Evolutionary conservation across 768 basidiomycete genomes (phyloP), one percentile per base, ranked within the genome.

Genomic region (Saitozyma podzolica): DNA sequence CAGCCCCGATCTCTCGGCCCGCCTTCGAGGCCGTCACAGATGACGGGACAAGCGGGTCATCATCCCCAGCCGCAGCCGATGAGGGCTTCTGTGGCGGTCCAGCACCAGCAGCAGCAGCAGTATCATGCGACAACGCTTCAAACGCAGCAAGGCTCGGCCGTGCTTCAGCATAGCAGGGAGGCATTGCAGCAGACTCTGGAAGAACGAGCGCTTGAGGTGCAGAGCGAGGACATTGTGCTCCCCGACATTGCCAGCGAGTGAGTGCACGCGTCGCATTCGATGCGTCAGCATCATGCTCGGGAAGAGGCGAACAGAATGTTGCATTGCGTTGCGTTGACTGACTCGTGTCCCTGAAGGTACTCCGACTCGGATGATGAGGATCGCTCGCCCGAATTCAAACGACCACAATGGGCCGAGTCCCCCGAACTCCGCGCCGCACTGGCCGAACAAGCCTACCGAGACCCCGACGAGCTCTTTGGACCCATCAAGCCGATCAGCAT

Each of bases 201-300:
- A 9, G 64, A 72, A 40, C 66, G 71, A 57, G 63, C 66, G n/a
- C 53, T 58, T 13, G 57, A 73, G 64, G 58, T 74, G 39, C 68
- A 70, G 37, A 62, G 67, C 9, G 76, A 79, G 54, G 80, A 80
- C 54, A 76, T 75, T 14, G 76, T 94, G 69, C 83, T 99, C 16
- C 94, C 95, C 0, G 95, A 98, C 51, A 92, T 96, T 74, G 89
- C 92, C 72, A 92, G 90, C 80, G 95, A 97, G 81, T 82, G 65
- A 66, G 79, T 78, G 13, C 39, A 29, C 2, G 29, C 29, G 29
- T 29, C 29, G 2, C 29, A 2, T 29, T 29, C 29, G 29, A 29
- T 29, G 29, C 29, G 2, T 29, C 5, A 2, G 29, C 29, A 5
- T 5, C 29, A 29, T 29, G 29, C 5, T 29, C 29, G 29, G 29